These are phyloP conservation scores for Babesia sp. DNA, from an alignment of 169 alveolate species.

Conservation along the genomic window DNA sequence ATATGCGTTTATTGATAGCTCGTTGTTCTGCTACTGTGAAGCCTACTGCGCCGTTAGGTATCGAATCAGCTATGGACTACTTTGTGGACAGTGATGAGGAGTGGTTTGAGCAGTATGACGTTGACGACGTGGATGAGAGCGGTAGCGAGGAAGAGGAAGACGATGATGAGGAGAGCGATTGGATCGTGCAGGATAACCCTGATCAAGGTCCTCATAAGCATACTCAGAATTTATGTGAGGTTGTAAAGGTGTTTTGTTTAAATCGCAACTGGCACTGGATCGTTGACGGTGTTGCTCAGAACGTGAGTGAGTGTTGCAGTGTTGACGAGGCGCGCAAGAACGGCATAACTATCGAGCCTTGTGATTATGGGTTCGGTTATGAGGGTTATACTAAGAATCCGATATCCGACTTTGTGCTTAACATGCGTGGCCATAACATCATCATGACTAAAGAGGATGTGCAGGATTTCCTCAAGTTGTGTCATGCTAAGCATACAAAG, in stretches of 20 bases:
- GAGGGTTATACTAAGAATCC: conserved; percentile 67
- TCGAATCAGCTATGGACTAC: conserved; percentile 63
- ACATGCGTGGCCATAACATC: conserved; percentile 41
- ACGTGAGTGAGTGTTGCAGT: conserved; percentile 42
- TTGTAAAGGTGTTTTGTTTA: conserved; percentile 59
- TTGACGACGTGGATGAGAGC: conserved; percentile 60
- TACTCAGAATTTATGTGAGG: conserved; percentile 36
- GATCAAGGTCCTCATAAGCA: conserved; percentile 32
- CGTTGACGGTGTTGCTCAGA: conserved; percentile 62
- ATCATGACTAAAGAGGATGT: conserved; percentile 52
- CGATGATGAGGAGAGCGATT: conserved; percentile 65
- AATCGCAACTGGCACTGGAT: conserved; percentile 69
- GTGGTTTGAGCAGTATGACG: conserved; percentile 69
- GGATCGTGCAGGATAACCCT: conserved; percentile 69
- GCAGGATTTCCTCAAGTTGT: conserved; percentile 58
- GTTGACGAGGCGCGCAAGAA: conserved; percentile 48
- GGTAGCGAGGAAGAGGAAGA: conserved; percentile 66
- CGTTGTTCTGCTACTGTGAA: conserved; percentile 20
- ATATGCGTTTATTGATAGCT: conserved; percentile 45
- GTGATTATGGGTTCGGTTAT: conserved; percentile 63
- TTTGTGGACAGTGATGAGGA: conserved; percentile 65
- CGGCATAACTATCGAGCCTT: conserved; percentile 36
- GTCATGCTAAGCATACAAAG: conserved; percentile 64
- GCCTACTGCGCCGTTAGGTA: conserved; percentile 23
- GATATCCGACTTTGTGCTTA: conserved; percentile 33